Evolutionary conservation across 2,329 filamentous ascomycete genomes (phyloP), one percentile per base, ranked within the genome.

Genomic region (Ophiocordyceps camponoti-saundersi): DNA sequence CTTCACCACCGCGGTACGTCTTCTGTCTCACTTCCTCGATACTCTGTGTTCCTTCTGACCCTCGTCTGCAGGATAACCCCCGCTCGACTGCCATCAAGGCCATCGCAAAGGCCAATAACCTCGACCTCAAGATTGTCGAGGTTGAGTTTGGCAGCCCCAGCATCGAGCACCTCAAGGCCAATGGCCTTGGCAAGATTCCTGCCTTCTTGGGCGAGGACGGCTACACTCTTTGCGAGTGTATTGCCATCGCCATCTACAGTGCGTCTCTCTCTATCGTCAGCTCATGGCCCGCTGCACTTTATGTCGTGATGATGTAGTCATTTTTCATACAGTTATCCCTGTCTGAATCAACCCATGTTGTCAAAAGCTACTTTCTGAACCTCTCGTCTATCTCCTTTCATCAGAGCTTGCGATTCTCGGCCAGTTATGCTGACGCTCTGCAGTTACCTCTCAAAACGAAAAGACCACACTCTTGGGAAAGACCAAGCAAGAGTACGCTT

Each of bases 371-470:
- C 79, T 85, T 82, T 86, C 82, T 87, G 82, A 88, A 52, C 50
- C 53, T 49, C 43, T 48, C 51, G 52, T 30, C 15, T 12, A 23
- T 21, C 10, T 32, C 18, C 29, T 12, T 21, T n/a, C 23, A 12
- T 44, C 21, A 36, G 10, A 29, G 7, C 6, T 18, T 44, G n/a
- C 20, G 21, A n/a, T 34, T 29, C 2, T 47, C 16, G 22, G 16
- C 23, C 22, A 2, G 23, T 23, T 7, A 47, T 51, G 55, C 62
- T 68, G 57, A 69, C 59, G 48, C 29, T 55, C 49, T 51, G 52
- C 63, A 96, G 92, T 98, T 66, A 88, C 92, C 61, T 96, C 92
- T 59, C 92, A 98, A 75, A 98, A 98, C 69, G 92, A 96, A 82
- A 96, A 96, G 84, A 98, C 92, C 60, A 93, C 88, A 58, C 88